A percentile compares a stretch with the other conserved stretches of the same genome.
Conservation (phyloP, 1,139 yeast species). For the Zygoascus sp. region DNA sequence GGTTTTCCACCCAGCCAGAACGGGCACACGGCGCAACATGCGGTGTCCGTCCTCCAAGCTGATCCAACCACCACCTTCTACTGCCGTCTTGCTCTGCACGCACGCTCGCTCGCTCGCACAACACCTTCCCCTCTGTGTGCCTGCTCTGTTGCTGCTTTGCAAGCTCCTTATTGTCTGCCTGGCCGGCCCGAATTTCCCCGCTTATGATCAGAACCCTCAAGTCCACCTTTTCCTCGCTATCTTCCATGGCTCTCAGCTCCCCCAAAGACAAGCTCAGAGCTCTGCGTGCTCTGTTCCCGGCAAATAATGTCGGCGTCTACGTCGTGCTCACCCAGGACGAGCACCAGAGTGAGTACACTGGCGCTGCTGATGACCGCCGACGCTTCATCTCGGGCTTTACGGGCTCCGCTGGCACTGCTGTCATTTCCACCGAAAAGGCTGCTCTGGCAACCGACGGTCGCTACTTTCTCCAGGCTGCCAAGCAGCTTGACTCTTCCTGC, state of each 20-base stretch:
- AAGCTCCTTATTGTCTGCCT: too few relatives aligned
- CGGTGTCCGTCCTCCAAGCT: too few relatives aligned
- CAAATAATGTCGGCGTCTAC: slow-evolving; percentile 65
- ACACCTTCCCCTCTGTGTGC: too few relatives aligned
- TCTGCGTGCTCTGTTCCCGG: slow-evolving; percentile 63
- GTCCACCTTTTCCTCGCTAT: not conserved
- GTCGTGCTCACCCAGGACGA: slow-evolving; percentile 89
- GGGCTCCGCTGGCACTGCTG: slow-evolving; percentile 94
- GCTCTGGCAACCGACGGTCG: slow-evolving; percentile 92
- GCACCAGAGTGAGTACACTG: slow-evolving; percentile 88
- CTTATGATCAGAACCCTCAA: not conserved
- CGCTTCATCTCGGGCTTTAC: slow-evolving; percentile 77
- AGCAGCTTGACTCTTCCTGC: slow-evolving; percentile 76
- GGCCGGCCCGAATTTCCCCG: too few relatives aligned
- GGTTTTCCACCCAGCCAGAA: too few relatives aligned
- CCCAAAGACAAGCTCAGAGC: slow-evolving; percentile 10
- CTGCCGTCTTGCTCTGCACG: too few relatives aligned
- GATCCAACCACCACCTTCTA: too few relatives aligned
- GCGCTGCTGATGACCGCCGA: slow-evolving; percentile 75
- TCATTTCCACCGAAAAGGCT: slow-evolving; percentile 70
- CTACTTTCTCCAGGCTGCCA: slow-evolving; percentile 84
- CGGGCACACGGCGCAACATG: too few relatives aligned
- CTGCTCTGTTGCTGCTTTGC: too few relatives aligned
- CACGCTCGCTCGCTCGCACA: too few relatives aligned
- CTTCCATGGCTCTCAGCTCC: slow-evolving; percentile 9